Evolutionary conservation across 139 green algal genomes (phyloP).

Genomic region (Chlorella sp.): DNA sequence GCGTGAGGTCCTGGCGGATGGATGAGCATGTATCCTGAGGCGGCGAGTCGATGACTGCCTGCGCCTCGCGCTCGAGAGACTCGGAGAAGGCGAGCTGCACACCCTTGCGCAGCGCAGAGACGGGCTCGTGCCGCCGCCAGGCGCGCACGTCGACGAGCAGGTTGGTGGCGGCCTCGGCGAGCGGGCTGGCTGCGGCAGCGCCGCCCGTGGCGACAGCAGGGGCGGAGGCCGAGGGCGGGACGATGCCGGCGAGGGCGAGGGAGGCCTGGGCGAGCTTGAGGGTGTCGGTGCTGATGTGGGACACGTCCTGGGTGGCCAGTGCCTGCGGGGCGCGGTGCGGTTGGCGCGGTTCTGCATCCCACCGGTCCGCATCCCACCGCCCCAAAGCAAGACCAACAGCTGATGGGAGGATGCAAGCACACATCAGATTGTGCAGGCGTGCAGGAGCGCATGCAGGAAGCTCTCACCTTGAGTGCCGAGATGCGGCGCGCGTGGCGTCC

Average conservation of each 20-base stretch:
- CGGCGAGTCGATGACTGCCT: slow-evolving; percentile 24
- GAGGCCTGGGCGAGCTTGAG: not conserved
- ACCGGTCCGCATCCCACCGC: too few relatives aligned
- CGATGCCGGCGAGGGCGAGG: not conserved
- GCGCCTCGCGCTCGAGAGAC: slow-evolving; percentile 19
- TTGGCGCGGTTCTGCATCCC: too few relatives aligned
- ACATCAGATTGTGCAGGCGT: too few relatives aligned
- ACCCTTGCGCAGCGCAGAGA: slow-evolving; percentile 36
- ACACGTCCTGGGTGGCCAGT: not conserved
- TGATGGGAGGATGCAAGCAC: too few relatives aligned
- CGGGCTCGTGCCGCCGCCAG: slow-evolving; percentile 49
- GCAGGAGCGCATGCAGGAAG: too few relatives aligned
- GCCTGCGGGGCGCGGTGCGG: too few relatives aligned
- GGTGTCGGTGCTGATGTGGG: not conserved
- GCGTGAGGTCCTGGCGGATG: slow-evolving; percentile 49
- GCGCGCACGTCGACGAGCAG: slow-evolving; percentile 52
- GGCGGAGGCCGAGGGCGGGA: not conserved
- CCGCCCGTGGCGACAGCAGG: not conserved
- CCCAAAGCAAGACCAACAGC: too few relatives aligned
- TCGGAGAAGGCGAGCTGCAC: slow-evolving; percentile 23
- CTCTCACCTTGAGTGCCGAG: slow-evolving; percentile 25
- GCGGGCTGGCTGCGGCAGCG: not conserved
- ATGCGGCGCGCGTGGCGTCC: slow-evolving; percentile 32
- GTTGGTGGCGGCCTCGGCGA: slow-evolving; percentile 16
- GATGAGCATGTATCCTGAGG: slow-evolving; percentile 52